Base-by-base conservation (phyloP, 1,284 basidiomycete species). In the Ustilago vetiveriae region DNA sequence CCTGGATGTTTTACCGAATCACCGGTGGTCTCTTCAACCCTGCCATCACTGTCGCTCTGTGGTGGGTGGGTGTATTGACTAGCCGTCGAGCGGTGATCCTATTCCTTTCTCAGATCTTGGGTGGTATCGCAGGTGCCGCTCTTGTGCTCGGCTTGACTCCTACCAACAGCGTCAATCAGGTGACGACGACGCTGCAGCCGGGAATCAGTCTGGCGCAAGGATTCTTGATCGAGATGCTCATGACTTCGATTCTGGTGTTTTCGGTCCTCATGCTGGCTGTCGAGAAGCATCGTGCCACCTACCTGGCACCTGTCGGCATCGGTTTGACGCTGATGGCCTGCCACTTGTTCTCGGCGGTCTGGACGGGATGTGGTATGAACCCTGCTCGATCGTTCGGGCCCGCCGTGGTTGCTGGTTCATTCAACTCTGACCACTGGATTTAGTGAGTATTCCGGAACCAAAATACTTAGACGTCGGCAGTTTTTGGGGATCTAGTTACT, bases 331-430 rank as follows among this genome's bases (percentile, higher is more conserved):
- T 73, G 16, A 43, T 76, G 17, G 59, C 63, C 1, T 40, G 37
- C 33, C 73, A 75, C 24, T 47, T 71, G 0, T 64, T 66, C 23
- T 55, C 51, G 3, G 63, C 43, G 0, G 63, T 66, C 0, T 66
- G 63, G 63, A 74, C 59, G 0, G 72, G 84, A 89, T 55, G 89
- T 88, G 84, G 84, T 14, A 86, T 88, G 85, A 91, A 91, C 77
- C 88, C 89, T 2, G 90, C 90, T 13, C 86, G 90, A 66, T 83
- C 89, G 0, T 90, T 91, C 78, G 90, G 90, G 1, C 90, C 90
- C 0, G 88, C 89, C 3, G 88, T 87, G 21, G 63, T 66, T 22
- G 51, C 47, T 4, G 53, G 52, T 1, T 5, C 9, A 7, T 70
- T 70, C 56, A 64, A 48, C 48, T 38, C 19, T 2, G 59, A 70